Evolutionary conservation across 768 basidiomycete genomes (phyloP), one percentile per base, ranked within the genome.

Genomic region (Kwoniella dejecticola): DNA sequence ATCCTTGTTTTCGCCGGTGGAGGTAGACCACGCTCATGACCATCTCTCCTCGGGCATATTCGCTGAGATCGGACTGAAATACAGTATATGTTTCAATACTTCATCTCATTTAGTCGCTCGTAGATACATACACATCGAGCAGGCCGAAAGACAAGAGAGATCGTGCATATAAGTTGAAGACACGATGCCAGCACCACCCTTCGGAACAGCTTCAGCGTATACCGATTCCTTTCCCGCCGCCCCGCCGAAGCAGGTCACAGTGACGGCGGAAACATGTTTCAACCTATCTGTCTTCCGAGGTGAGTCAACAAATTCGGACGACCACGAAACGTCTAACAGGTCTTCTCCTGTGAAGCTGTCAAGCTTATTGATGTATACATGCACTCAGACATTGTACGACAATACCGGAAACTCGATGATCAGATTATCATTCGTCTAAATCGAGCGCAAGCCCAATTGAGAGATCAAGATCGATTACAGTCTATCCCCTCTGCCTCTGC

Each of bases 401-500:
- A 78, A 45, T 78, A 78, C 50, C 69, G 77, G 13, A 71, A 71
- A 45, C 58, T 78, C 4, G 77, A 78, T 59, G 77, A 78, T 64
- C 74, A 75, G 60, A 71, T 77, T 38, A 77, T 77, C 40, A 71
- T 65, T 2, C 57, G 76, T 17, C 57, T 78, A 13, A 78, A 78
- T 57, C 64, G 77, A 33, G 74, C 77, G 0, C 68, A 67, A 52
- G 77, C 77, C 0, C 72, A 75, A 54, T 45, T 74, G 21, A 61
- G 77, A 57, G 77, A 78, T 68, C 62, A 69, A 58, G 56, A 56
- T 33, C 38, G 64, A 53, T 48, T 41, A 15, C 15, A 40, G 10
- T 57, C 59, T 41, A 15, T n/a, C n/a, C n/a, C n/a, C n/a, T n/a
- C n/a, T n/a, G n/a, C n/a, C n/a, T n/a, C n/a, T n/a, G n/a, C n/a